Percentiles rank a stretch among this genome's conserved stretches.
Evolutionary conservation across 192 early-diverging fungal species (phyloP).

Genomic region (Nowakowskiella sp.): DNA sequence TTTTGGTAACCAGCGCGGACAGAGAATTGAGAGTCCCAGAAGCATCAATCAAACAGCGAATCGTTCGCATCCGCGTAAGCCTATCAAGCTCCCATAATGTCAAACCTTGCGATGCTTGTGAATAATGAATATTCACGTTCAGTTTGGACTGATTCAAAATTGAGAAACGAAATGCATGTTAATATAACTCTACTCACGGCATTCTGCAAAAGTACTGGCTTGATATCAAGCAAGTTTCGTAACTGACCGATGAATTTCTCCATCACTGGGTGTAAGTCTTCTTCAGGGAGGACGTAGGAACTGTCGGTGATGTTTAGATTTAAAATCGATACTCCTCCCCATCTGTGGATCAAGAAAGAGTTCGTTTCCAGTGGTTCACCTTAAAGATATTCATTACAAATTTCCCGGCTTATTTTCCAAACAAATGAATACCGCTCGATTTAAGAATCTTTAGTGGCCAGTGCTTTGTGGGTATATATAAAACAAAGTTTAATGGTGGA

Average conservation of each 20-base stretch:
- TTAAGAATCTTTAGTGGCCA: constrained; percentile 65
- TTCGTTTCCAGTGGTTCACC: constrained; percentile 48
- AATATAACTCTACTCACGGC: constrained; percentile 16
- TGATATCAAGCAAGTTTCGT: constrained; percentile 74
- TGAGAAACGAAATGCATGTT: too few species aligned
- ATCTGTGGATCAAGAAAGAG: constrained; percentile 86
- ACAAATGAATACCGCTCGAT: constrained; percentile 29
- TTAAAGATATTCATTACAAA: constrained; percentile 11
- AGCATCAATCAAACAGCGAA: constrained; percentile 66
- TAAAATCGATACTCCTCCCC: constrained; percentile 83
- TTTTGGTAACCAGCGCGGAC: constrained; percentile 59
- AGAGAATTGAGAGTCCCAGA: constrained; percentile 73
- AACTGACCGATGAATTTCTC: constrained; percentile 73
- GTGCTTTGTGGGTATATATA: constrained; percentile 71
- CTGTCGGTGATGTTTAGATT: constrained; percentile 42
- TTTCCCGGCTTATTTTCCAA: background rate
- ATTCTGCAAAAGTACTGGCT: constrained; percentile 31
- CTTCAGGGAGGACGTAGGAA: constrained; percentile 1
- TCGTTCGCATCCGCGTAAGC: constrained; percentile 57
- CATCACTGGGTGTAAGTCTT: constrained; percentile 67
- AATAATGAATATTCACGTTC: constrained; percentile 6
- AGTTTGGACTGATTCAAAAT: background rate
- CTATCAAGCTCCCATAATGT: constrained; percentile 79
- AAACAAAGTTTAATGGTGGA: constrained; percentile 82
- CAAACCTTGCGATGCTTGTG: constrained; percentile 38